Evolutionary conservation across 148 eudicot genomes (phyloP), one percentile per base, ranked within the genome.

Genomic region (Vaccinium macrocarpon): DNA sequence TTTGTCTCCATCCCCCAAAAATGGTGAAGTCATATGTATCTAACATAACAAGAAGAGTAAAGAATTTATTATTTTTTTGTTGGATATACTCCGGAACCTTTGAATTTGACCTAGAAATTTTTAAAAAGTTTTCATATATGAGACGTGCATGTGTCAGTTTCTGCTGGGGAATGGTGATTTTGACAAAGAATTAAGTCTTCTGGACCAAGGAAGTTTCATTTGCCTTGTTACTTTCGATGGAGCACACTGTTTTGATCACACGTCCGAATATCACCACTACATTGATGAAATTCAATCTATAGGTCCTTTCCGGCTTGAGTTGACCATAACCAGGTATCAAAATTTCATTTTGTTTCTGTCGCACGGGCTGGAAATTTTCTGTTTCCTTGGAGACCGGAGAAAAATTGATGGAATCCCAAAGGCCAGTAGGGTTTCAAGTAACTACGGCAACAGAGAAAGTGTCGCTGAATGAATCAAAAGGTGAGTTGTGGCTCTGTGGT

Each of bases 111-210:
- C 25, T 66, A 21, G 48, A 13, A 50, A 82, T 82, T 70, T 13
- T 49, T 46, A n/a, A n/a, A n/a, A n/a, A 27, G 95, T 95, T 87
- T 72, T 74, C 76, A 70, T 81, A 42, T 78, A 0, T 79, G 6
- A 7, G 25, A 50, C 51, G 4, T 74, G 73, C 84, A 85, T 57
- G 64, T 81, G 76, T 80, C 90, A 96, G 98, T 88, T 94, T 85
- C 78, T 91, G 81, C 85, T 93, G 91, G 88, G 71, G 76, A 38
- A 49, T 86, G 89, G 89, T 51, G 91, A 92, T 81, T 91, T 96
- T 75, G 92, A 91, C 78, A 87, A 88, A 84, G 97, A 97, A 29
- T 75, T 94, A 82, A 38, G 90, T 77, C 91, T 96, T 86, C 91
- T 96, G 72, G 87, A 89, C 62, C 90, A 88, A 88, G 91, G 91